phyloP scores from a whole-genome alignment of 495 filamentous ascomycete genomes.

The Tuber melanosporum region DNA sequence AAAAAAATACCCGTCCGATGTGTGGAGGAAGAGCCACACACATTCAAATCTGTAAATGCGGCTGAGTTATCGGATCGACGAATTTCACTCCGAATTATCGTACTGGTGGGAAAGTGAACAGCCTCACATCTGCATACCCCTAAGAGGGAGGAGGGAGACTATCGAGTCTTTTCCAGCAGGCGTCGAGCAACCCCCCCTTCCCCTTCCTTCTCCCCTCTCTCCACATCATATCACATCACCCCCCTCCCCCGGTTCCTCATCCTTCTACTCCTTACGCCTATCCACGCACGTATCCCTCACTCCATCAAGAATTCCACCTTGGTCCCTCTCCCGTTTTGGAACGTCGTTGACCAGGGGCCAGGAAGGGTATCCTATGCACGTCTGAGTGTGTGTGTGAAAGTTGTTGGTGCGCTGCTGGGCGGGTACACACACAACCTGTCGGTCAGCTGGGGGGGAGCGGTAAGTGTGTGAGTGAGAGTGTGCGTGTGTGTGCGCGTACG shows the following conservation, averaged over 20 bases:
- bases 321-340: constrained; percentile 25
- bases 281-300: not conserved
- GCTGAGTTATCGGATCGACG: constrained; percentile 37
- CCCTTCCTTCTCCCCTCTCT: constrained; percentile 7
- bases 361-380: constrained; percentile 14
- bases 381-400: constrained; percentile 15
- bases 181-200: not conserved
- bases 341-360: constrained; percentile 28
- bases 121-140: constrained; percentile 33
- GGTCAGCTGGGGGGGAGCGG: constrained; percentile 24
- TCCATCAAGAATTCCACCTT: constrained; percentile 16
- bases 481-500: constrained; percentile 4
- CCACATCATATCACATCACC: not conserved
- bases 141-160: not conserved
- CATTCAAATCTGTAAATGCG: constrained; percentile 33
- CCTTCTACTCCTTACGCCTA: not conserved
- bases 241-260: not conserved
- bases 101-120: constrained; percentile 33
- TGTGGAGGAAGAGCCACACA: constrained; percentile 29
- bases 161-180: not conserved
- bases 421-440: constrained; percentile 25
- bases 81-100: constrained; percentile 17
- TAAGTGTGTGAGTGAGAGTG: not conserved
- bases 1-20: constrained; percentile 32
- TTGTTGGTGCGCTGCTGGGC: constrained; percentile 31